phyloP scores from a whole-genome alignment of 345 rosid species.

The Pugionium dolabratum region DNA sequence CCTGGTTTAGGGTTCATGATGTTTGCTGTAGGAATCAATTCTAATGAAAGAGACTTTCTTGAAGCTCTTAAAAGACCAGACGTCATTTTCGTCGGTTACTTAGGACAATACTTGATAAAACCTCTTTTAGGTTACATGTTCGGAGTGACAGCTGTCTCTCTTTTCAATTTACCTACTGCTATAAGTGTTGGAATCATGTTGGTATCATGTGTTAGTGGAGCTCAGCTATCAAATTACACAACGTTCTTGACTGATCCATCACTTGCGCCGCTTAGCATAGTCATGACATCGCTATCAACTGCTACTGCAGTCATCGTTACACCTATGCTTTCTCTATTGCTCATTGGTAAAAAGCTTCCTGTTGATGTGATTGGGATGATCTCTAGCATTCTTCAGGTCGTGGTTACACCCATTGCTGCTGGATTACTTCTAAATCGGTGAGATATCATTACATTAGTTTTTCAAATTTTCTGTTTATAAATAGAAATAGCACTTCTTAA shows the following conservation, averaged over 20 bases:
- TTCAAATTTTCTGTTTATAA: too few species aligned
- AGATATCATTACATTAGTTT: too few species aligned
- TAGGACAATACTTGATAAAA: slow-evolving; percentile 81
- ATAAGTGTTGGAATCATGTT: slow-evolving; percentile 96
- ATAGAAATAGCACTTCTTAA: too few species aligned
- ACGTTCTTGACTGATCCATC: slow-evolving; percentile 82
- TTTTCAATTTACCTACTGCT: slow-evolving; percentile 73
- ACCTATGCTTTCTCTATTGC: slow-evolving; percentile 77
- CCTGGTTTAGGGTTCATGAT: slow-evolving; percentile 93
- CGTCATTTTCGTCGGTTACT: slow-evolving; percentile 70
- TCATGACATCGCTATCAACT: slow-evolving; percentile 91
- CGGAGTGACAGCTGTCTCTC: slow-evolving; percentile 60
- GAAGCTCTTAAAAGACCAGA: slow-evolving; percentile 80
- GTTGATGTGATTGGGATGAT: slow-evolving; percentile 95
- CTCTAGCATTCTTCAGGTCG: slow-evolving; percentile 86
- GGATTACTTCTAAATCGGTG: slow-evolving; percentile 68
- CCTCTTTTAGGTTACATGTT: slow-evolving; percentile 83
- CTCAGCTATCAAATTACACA: slow-evolving; percentile 93
- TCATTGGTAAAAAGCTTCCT: slow-evolving; percentile 83
- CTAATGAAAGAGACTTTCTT: slow-evolving; percentile 79
- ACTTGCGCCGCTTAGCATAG: slow-evolving; percentile 88
- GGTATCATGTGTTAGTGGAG: slow-evolving; percentile 96
- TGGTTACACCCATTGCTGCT: slow-evolving; percentile 72
- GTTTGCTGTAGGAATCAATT: slow-evolving; percentile 96
- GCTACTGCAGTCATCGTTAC: slow-evolving; percentile 84